These are phyloP conservation scores for Trichophyton rubrum DNA, from an alignment of 2,329 filamentous ascomycete genomes.

Conservation along the genomic window DNA sequence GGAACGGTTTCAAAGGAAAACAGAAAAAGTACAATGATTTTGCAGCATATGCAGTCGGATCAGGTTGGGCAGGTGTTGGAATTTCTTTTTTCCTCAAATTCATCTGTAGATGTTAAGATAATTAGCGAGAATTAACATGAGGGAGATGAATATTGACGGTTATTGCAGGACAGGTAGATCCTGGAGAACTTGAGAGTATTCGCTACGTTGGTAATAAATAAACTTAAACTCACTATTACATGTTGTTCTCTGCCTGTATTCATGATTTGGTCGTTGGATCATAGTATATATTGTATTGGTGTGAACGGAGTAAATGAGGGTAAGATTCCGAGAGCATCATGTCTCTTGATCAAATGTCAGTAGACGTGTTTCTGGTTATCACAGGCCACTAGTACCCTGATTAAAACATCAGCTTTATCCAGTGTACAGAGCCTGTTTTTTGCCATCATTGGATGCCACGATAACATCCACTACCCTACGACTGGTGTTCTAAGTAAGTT, in stretches of 20 bases:
- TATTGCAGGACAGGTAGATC: not conserved
- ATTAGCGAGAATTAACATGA: not conserved
- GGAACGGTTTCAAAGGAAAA: not conserved
- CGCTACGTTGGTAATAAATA: not conserved
- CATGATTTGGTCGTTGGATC: too few species aligned
- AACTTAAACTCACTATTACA: not conserved
- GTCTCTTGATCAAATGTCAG: not conserved
- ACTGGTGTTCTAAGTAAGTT: not conserved
- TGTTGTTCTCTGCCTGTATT: not conserved
- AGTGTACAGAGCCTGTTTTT: not conserved
- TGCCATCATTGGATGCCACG: not conserved
- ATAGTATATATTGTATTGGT: too few species aligned
- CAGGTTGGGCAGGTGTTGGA: slow-evolving; percentile 2
- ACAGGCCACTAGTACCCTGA: not conserved
- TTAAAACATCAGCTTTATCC: not conserved
- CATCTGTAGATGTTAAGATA: slow-evolving; percentile 4
- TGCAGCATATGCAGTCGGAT: slow-evolving; percentile 3
- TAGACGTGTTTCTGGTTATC: not conserved
- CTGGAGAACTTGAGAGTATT: not conserved
- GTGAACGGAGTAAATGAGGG: too few species aligned
- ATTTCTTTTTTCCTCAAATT: not conserved
- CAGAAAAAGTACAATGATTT: slow-evolving; percentile 3
- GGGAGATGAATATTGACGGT: not conserved
- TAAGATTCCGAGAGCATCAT: not conserved
- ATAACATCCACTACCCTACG: not conserved